Conservation (phyloP, 1,284 basidiomycete genomes). For the Rhodotorula sp. region DNA sequence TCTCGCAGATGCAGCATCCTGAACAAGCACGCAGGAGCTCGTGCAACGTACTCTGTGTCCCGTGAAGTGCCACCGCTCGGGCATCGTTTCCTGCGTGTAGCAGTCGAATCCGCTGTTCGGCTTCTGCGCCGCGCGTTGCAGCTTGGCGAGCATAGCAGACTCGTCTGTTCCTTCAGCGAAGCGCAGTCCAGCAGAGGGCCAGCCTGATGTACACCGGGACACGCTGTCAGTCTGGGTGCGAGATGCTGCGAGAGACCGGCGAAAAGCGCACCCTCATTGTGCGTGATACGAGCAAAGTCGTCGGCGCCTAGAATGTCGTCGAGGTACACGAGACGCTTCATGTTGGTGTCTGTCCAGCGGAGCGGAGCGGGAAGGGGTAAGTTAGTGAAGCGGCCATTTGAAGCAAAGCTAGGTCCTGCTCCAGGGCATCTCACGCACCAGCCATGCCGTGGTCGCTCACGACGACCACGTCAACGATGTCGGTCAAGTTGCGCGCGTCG, state of each 20-base stretch:
- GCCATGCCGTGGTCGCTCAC: constrained; percentile 91
- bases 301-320: constrained; percentile 77
- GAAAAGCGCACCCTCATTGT: constrained; percentile 63
- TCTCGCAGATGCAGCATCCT: no score
- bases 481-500: constrained; percentile 69
- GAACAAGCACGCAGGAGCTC: not conserved
- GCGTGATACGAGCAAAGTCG: constrained; percentile 63
- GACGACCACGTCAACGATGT: constrained; percentile 83
- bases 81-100: constrained; percentile 78
- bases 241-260: not conserved
- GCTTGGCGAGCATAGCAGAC: constrained; percentile 59
- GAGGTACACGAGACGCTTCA: constrained; percentile 72
- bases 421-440: not conserved
- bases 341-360: constrained; percentile 61
- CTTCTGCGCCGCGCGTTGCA: constrained; percentile 57
- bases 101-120: constrained; percentile 69
- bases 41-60: constrained; percentile 54
- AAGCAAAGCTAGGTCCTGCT: no score
- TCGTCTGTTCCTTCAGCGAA: constrained; percentile 64
- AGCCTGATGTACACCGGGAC: constrained; percentile 56
- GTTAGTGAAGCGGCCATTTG: no score
- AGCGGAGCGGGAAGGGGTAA: not conserved
- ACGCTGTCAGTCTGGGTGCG: not conserved
- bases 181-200: constrained; percentile 80
- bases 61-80: constrained; percentile 72